phyloP scores from a whole-genome alignment of 2,329 filamentous ascomycete species.

The Claviceps sp. region DNA sequence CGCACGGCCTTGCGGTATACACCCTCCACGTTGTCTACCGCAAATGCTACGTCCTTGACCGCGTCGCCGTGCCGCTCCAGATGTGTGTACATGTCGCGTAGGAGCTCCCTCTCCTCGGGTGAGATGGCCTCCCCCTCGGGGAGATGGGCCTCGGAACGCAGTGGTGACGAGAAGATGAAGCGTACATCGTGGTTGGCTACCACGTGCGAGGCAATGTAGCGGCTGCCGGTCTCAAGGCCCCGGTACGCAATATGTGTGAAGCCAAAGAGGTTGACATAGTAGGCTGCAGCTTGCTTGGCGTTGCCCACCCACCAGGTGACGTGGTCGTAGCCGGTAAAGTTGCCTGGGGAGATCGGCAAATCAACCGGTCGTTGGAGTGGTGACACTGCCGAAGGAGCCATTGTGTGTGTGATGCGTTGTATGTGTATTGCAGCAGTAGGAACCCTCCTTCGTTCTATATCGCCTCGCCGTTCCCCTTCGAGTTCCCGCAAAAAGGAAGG shows the following conservation, averaged over 20 bases:
- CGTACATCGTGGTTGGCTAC: constrained; percentile 62
- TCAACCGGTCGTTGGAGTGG: constrained; percentile 23
- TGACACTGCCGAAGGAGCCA: constrained; percentile 47
- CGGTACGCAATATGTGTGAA: constrained; percentile 73
- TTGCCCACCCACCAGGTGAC: constrained; percentile 96
- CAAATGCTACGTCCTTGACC: constrained; percentile 90
- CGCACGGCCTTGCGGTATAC: constrained; percentile 64
- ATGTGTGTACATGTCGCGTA: constrained; percentile 69
- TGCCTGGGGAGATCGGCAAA: constrained; percentile 24
- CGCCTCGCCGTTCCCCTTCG: too few species aligned
- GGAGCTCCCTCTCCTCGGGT: constrained; percentile 47
- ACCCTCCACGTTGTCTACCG: constrained; percentile 76
- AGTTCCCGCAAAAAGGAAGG: too few species aligned
- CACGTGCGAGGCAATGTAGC: constrained; percentile 72
- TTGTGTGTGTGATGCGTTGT: constrained; percentile 14
- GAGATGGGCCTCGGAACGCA: constrained; percentile 47
- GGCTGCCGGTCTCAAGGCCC: constrained; percentile 77
- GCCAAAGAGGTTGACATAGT: constrained; percentile 78
- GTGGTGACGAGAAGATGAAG: constrained; percentile 74
- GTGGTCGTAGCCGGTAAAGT: constrained; percentile 80
- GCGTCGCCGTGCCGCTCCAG: constrained; percentile 82
- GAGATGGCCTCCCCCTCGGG: constrained; percentile 48
- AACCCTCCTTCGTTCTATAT: too few species aligned
- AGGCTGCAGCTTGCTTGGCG: constrained; percentile 85
- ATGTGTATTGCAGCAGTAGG: too few species aligned